Conservation (phyloP, 1,139 yeast species). For the Arxiozyma telluris region DNA sequence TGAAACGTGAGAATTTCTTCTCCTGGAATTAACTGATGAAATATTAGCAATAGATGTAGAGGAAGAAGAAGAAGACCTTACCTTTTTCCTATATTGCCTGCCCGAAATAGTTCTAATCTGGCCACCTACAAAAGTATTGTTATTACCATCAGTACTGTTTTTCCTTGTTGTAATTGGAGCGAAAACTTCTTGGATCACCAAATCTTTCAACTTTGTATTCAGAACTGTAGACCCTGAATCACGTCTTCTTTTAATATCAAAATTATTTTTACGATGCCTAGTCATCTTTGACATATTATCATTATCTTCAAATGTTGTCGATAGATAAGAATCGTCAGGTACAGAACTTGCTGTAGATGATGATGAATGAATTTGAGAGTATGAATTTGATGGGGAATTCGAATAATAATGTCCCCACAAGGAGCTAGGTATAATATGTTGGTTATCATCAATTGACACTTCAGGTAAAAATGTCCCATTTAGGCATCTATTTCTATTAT, state of each 20-base stretch:
- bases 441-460: conserved; percentile 79
- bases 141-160: conserved; percentile 6
- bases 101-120: conserved; percentile 10
- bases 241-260: conserved; percentile 5
- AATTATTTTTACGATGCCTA: conserved; percentile 3
- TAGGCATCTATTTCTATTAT: not conserved
- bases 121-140: conserved; percentile 4
- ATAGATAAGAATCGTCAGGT: conserved; percentile 25
- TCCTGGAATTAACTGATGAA: not conserved
- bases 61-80: conserved; percentile 10
- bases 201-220: conserved; percentile 55
- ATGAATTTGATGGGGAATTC: conserved; percentile 1
- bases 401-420: conserved; percentile 53
- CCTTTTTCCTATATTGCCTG: conserved; percentile 6
- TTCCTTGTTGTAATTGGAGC: conserved; percentile 37
- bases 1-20: conserved; percentile 22
- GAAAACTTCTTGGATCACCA: conserved; percentile 61
- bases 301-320: conserved; percentile 9
- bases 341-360: conserved; percentile 43
- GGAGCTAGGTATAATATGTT: conserved; percentile 78
- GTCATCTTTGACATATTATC: conserved; percentile 1
- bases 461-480: conserved; percentile 45
- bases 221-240: conserved; percentile 54
- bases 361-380: not conserved
- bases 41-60: not conserved